Conservation (phyloP, 148 eudicot genomes). For the Polygonum maritimum region DNA sequence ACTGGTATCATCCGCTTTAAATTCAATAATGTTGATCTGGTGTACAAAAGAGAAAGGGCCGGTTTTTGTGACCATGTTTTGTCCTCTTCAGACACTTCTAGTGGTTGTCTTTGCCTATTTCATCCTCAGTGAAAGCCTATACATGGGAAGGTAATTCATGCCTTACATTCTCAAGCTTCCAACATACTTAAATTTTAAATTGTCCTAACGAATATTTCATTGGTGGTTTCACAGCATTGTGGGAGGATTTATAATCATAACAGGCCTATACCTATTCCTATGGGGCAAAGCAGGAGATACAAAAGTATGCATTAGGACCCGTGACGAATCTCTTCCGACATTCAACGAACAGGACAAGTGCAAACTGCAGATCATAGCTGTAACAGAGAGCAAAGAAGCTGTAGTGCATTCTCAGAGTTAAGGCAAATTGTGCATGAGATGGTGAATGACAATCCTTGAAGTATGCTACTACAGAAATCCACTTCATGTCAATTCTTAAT, state of each 20-base stretch:
- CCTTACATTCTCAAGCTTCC: not conserved
- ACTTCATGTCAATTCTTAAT: not conserved
- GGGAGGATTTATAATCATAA: conserved; percentile 31
- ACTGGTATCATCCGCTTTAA: conserved; percentile 36
- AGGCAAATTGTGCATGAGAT: not conserved
- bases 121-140: conserved; percentile 37
- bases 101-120: conserved; percentile 36
- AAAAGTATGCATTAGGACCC: conserved; percentile 17
- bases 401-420: not conserved
- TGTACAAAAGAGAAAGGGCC: conserved; percentile 35
- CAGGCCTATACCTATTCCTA: conserved; percentile 35
- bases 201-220: not conserved
- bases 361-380: conserved; percentile 6
- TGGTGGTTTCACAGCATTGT: conserved; percentile 26
- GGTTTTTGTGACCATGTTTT: conserved; percentile 37
- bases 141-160: conserved; percentile 31
- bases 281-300: conserved; percentile 36
- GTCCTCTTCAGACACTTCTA: conserved; percentile 37
- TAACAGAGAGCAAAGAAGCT: not conserved
- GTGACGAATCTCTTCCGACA: conserved; percentile 15
- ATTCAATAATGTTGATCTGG: conserved; percentile 28
- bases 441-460: not conserved
- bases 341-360: conserved; percentile 10
- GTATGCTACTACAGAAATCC: too few species aligned
- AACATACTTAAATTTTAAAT: not conserved